A percentile compares a stretch with the other conserved stretches of the same genome.
Conservation (phyloP, 2,329 filamentous ascomycete genomes). For the Ceratocystis destructans region DNA sequence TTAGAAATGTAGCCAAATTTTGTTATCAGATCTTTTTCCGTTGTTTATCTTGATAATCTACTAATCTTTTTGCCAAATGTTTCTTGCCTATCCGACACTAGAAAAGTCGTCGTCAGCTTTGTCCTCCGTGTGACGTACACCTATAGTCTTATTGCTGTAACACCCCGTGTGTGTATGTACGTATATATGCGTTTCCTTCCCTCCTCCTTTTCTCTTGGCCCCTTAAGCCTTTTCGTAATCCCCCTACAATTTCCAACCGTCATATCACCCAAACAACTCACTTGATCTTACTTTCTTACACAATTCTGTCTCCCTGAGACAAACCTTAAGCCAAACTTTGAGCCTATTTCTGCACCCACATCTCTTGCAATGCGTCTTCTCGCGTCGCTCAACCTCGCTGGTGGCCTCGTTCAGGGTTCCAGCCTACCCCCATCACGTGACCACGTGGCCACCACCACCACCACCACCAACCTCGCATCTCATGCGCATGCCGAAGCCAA, state of each 20-base stretch:
- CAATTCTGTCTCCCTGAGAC: neutral
- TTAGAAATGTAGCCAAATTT: neutral
- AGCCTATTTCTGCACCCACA: neutral
- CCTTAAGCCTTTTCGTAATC: neutral
- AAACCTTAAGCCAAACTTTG: neutral
- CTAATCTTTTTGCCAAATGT: neutral
- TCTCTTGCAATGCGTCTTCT: conserved; percentile 9
- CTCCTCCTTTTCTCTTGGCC: neutral
- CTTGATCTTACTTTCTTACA: neutral
- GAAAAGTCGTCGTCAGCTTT: conserved; percentile 1
- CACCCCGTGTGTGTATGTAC: neutral
- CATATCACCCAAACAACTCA: neutral
- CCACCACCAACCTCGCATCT: conserved; percentile 19
- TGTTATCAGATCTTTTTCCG: neutral
- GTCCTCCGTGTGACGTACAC: neutral
- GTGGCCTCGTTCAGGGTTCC: neutral
- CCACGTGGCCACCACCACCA: neutral
- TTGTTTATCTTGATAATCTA: neutral
- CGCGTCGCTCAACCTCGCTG: neutral
- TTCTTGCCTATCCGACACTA: neutral
- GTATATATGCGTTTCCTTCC: neutral
- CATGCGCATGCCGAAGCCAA: conserved; percentile 33
- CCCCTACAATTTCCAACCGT: neutral
- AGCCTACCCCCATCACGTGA: neutral
- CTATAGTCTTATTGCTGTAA: neutral